A percentile compares a stretch with the other conserved stretches of the same genome.
phyloP scores from a whole-genome alignment of 345 rosid genomes.

The Euclidium syriacum region DNA sequence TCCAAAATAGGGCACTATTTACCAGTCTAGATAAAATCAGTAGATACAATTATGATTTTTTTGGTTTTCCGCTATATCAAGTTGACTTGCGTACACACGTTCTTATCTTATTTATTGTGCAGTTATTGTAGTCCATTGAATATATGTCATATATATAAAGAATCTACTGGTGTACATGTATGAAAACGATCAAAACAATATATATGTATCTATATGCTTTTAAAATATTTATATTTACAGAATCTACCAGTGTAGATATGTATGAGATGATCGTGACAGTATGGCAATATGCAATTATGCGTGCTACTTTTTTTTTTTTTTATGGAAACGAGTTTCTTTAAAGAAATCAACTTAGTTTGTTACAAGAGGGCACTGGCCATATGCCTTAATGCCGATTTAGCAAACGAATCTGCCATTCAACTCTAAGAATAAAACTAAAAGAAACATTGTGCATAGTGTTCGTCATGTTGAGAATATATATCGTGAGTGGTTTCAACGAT shows the following conservation, averaged over 20 bases:
- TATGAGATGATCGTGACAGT: not conserved
- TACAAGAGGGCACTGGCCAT: no score
- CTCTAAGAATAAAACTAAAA: no score
- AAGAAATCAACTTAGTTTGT: no score
- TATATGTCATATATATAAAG: not conserved
- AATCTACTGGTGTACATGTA: not conserved
- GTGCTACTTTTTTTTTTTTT: no score
- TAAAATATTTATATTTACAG: not conserved
- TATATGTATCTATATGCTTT: no score
- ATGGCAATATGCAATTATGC: no score
- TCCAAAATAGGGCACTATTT: not conserved
- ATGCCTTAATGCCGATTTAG: no score
- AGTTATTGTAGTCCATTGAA: not conserved
- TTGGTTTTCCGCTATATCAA: not conserved
- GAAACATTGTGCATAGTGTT: no score
- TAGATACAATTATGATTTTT: not conserved
- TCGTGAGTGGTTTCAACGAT: no score
- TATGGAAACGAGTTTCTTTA: no score
- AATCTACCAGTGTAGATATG: not conserved
- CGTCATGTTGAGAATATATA: no score
- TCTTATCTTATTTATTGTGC: not conserved
- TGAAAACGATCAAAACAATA: not conserved
- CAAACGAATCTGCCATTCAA: no score
- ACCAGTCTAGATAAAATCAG: not conserved
- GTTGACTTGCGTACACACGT: slow-evolving; percentile 6